Evolutionary conservation across 2,329 filamentous ascomycete genomes (phyloP).

Genomic region (Stagonosporopsis tanaceti): DNA sequence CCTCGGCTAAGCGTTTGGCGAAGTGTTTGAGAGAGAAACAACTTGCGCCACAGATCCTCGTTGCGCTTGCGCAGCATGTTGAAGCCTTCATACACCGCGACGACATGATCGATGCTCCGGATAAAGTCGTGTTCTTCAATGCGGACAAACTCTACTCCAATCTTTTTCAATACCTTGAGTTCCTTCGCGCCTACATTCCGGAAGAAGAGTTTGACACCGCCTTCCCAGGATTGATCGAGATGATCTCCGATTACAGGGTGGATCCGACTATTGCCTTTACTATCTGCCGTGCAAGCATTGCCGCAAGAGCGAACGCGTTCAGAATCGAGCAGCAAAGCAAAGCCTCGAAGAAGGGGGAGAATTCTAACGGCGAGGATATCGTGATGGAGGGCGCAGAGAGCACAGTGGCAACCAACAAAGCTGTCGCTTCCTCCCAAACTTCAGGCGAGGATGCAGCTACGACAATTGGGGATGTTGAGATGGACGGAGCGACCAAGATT

Average conservation of each 20-base stretch:
- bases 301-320: slow-evolving; percentile 49
- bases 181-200: slow-evolving; percentile 81
- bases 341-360: slow-evolving; percentile 14
- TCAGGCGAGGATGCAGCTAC: slow-evolving; percentile 14
- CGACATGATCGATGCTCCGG: slow-evolving; percentile 77
- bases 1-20: slow-evolving; percentile 80
- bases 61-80: slow-evolving; percentile 89
- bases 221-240: slow-evolving; percentile 75
- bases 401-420: slow-evolving; percentile 14
- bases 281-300: slow-evolving; percentile 78
- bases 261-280: slow-evolving; percentile 84
- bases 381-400: slow-evolving; percentile 38
- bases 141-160: slow-evolving; percentile 90
- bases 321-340: slow-evolving; percentile 43
- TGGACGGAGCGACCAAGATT: slow-evolving; percentile 46
- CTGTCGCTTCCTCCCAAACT: background rate
- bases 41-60: slow-evolving; percentile 82
- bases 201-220: slow-evolving; percentile 78
- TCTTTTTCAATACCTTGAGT: slow-evolving; percentile 86
- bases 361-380: slow-evolving; percentile 61
- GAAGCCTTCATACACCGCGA: slow-evolving; percentile 83
- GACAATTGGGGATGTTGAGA: slow-evolving; percentile 48
- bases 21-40: slow-evolving; percentile 79
- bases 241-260: slow-evolving; percentile 81
- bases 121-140: slow-evolving; percentile 88